A percentile compares a stretch with the other conserved stretches of the same genome.
phyloP scores from a whole-genome alignment of 495 filamentous ascomycete genomes.

The Schizothecium vesticola region DNA sequence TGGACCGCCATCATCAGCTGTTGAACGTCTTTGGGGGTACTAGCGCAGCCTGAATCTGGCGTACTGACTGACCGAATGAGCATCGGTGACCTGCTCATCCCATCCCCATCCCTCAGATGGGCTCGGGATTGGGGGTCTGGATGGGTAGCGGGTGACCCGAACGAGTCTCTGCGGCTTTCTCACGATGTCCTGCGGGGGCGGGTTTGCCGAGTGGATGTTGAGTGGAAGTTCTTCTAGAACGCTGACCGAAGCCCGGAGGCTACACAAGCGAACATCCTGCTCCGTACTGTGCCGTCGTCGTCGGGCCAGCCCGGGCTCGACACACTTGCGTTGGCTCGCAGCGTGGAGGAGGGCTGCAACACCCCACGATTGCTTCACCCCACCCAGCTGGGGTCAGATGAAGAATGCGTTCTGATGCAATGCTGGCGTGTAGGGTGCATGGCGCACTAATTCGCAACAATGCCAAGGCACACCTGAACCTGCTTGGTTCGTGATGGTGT shows the following conservation, averaged over 20 bases:
- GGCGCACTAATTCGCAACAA: neutral
- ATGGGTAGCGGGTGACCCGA: neutral
- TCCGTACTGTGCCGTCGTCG: neutral
- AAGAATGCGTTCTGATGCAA: neutral
- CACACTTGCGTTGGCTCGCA: neutral
- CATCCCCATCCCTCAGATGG: neutral
- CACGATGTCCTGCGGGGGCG: neutral
- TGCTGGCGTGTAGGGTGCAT: neutral
- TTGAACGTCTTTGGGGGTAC: neutral
- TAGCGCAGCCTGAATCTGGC: neutral
- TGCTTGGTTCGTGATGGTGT: neutral
- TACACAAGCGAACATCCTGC: constrained; percentile 15
- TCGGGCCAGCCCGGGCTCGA: neutral
- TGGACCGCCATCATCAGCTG: constrained; percentile 7
- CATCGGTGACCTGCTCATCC: neutral
- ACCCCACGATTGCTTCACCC: neutral
- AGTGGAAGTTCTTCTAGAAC: constrained; percentile 22
- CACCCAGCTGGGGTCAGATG: neutral
- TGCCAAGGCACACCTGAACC: neutral
- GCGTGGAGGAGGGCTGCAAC: constrained; percentile 4
- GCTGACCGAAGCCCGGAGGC: constrained; percentile 20
- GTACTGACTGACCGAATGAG: neutral
- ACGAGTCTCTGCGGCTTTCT: neutral
- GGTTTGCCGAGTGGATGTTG: neutral
- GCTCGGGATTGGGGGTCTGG: neutral